These are phyloP conservation scores for Solidago caesia DNA, from an alignment of 129 eudicot genomes.

Conservation along the genomic window DNA sequence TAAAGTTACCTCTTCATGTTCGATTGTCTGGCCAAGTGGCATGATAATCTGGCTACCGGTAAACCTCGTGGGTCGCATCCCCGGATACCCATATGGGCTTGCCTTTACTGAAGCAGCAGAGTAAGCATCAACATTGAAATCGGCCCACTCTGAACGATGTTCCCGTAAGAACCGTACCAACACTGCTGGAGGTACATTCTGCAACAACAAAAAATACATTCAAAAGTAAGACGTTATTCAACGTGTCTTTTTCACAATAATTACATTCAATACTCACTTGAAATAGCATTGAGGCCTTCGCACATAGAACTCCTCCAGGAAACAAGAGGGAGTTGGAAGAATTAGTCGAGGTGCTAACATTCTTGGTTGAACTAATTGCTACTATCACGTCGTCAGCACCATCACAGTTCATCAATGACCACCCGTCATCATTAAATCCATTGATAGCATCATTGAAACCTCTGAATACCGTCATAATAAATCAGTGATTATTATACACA, in stretches of 20 bases:
- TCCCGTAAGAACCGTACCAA: constrained; percentile 89
- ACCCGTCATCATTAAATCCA: constrained; percentile 93
- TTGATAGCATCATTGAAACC: constrained; percentile 95
- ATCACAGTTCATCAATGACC: constrained; percentile 83
- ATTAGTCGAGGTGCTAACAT: constrained; percentile 35
- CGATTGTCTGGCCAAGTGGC: constrained; percentile 94
- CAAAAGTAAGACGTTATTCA: constrained; percentile 5
- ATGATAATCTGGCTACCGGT: constrained; percentile 92
- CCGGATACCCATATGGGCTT: constrained; percentile 57
- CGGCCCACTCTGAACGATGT: constrained; percentile 98
- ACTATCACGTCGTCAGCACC: constrained; percentile 86
- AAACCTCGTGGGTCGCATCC: constrained; percentile 74
- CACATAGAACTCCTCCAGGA: constrained; percentile 89
- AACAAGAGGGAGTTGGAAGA: constrained; percentile 41
- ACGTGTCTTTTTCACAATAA: neutral
- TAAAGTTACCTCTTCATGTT: constrained; percentile 76
- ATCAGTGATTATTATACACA: neutral
- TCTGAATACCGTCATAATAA: constrained; percentile 33
- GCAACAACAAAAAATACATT: constrained; percentile 3
- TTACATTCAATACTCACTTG: constrained; percentile 49
- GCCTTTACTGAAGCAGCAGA: constrained; percentile 79
- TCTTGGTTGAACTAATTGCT: constrained; percentile 64
- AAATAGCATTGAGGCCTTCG: constrained; percentile 97
- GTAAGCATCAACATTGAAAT: constrained; percentile 84
- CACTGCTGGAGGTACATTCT: constrained; percentile 94